A percentile compares a stretch with the other conserved stretches of the same genome.
phyloP scores from a whole-genome alignment of 2,329 filamentous ascomycete species.

The Pseudogymnoascus sp. region DNA sequence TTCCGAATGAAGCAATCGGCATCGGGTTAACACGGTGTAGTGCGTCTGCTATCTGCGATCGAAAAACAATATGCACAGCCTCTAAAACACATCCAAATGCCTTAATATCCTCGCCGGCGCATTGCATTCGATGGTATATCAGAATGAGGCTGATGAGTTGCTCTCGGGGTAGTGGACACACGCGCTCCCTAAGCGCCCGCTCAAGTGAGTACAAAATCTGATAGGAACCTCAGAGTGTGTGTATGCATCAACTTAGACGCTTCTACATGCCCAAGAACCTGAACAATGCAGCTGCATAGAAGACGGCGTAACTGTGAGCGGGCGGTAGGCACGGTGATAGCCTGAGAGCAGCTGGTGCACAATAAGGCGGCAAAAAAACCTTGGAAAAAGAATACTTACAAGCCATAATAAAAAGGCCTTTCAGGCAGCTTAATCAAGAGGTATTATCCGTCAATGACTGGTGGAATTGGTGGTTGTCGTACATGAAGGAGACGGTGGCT shows the following conservation, averaged over 20 bases:
- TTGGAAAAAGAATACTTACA: slow-evolving; percentile 28
- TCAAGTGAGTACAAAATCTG: background rate
- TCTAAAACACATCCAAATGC: background rate
- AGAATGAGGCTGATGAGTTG: slow-evolving; percentile 9
- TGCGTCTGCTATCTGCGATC: background rate
- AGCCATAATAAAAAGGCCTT: slow-evolving; percentile 29
- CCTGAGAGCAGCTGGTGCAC: slow-evolving; percentile 15
- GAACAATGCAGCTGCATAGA: slow-evolving; percentile 1
- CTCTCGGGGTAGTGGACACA: background rate
- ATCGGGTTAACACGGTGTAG: background rate
- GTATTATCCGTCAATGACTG: slow-evolving; percentile 11
- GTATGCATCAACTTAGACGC: background rate
- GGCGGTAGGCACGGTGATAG: slow-evolving; percentile 20
- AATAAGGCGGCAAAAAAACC: slow-evolving; percentile 12
- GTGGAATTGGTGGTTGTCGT: slow-evolving; percentile 7
- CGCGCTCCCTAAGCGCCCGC: background rate
- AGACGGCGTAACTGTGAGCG: slow-evolving; percentile 13
- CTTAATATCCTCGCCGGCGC: slow-evolving; percentile 8
- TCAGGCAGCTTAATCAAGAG: slow-evolving; percentile 17
- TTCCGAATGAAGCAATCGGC: background rate
- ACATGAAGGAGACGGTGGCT: slow-evolving; percentile 7
- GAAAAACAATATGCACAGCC: background rate
- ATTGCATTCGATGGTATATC: slow-evolving; percentile 7
- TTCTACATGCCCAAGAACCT: background rate
- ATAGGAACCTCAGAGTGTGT: background rate